Base-by-base conservation (phyloP, 768 basidiomycete species). In the Amanita brunnescens region DNA sequence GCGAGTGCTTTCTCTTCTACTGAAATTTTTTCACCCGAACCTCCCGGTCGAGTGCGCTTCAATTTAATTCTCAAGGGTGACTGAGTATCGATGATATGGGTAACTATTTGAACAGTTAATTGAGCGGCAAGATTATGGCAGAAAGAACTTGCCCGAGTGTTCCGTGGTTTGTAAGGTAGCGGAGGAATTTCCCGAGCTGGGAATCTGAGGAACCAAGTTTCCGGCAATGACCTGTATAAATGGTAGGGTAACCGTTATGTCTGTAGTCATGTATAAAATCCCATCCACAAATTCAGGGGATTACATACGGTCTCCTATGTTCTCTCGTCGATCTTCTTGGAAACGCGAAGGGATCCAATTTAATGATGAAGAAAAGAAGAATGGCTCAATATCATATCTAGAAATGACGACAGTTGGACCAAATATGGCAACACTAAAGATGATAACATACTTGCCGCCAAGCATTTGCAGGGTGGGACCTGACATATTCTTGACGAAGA, bases 331-430 rank as follows among this genome's bases (percentile, higher is more conserved):
- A 44, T 70, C 74, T 56, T 82, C 81, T 54, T 81, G 76, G 47
- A 77, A 85, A 49, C 81, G 74, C 1, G 80, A 79, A 2, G 83
- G 83, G 54, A 83, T 85, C 81, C 80, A 82, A 53, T 79, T 81
- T 2, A 81, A 55, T 12, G 79, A 79, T 0, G 81, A 82, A 0
- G 80, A 81, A 56, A 77, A 84, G 63, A 80, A 84, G 61, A 83
- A 84, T 0, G 82, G 82, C 55, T 84, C 82, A 41, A 83, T 74
- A 34, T 73, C 69, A 57, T 75, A 80, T 59, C 80, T 77, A 24
- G 6, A 30, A 30, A 14, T n/a, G 12, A 33, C 38, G 6, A 26
- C 24, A 20, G 20, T 21, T 20, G 10, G 33, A 23, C 7, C 14
- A n/a, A 35, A 7, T 29, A 32, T 2, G 29, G 1, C 10, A 18